Conservation (phyloP, 2,329 filamentous ascomycete genomes). For the Chrysoporthe puriensis region DNA sequence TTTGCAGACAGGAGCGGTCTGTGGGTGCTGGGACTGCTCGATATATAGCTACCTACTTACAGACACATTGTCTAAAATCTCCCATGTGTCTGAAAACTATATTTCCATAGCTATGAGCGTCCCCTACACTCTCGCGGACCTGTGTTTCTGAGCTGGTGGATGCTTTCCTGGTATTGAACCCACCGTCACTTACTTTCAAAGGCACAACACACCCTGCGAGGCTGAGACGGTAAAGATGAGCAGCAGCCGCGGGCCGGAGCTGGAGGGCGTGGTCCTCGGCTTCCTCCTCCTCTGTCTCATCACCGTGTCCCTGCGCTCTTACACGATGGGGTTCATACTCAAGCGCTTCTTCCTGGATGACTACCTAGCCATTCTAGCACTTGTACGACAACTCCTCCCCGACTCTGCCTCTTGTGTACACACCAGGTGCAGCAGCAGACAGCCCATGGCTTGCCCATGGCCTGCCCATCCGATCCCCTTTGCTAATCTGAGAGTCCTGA, state of each 20-base stretch:
- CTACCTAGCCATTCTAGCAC: conserved; percentile 39
- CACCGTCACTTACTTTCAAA: neutral
- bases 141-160: neutral
- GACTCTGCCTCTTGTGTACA: neutral
- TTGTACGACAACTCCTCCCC: conserved; percentile 32
- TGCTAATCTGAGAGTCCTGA: neutral
- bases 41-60: neutral
- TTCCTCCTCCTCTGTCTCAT: conserved; percentile 42
- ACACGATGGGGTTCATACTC: conserved; percentile 39
- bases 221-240: neutral
- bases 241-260: conserved; percentile 32
- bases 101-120: neutral
- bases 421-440: neutral
- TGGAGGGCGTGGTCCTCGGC: conserved; percentile 35
- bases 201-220: neutral
- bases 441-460: neutral
- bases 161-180: neutral
- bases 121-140: neutral
- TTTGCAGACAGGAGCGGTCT: neutral
- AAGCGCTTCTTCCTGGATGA: conserved; percentile 40
- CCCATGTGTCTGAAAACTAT: too few species aligned
- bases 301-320: conserved; percentile 37
- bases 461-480: neutral
- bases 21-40: neutral
- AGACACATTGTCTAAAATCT: too few species aligned